A percentile compares a stretch with the other conserved stretches of the same genome.
Evolutionary conservation across 345 rosid genomes (phyloP).

Genomic region (Rhizophora mangle): DNA sequence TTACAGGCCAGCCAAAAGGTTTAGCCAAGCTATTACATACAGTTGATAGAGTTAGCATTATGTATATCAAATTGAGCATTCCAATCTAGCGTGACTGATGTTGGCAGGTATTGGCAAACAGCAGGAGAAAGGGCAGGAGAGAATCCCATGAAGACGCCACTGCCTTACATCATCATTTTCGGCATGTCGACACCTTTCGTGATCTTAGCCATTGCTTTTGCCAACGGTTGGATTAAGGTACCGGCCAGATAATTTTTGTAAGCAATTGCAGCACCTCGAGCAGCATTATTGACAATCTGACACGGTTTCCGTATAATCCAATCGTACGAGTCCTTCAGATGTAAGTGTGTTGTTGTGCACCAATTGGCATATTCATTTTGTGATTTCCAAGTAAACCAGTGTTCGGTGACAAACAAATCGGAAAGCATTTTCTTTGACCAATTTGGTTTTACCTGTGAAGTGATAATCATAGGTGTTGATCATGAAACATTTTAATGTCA

Average conservation of each 20-base stretch:
- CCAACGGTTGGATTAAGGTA: slow-evolving; percentile 92
- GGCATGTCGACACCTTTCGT: slow-evolving; percentile 94
- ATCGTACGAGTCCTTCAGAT: slow-evolving; percentile 4
- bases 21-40: too few species aligned
- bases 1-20: too few species aligned
- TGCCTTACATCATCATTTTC: slow-evolving; percentile 81
- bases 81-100: neutral
- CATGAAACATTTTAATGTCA: too few species aligned
- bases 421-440: neutral
- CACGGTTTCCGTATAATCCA: neutral
- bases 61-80: neutral
- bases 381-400: neutral
- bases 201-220: slow-evolving; percentile 87
- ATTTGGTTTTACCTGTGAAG: neutral
- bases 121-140: slow-evolving; percentile 94
- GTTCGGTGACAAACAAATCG: neutral
- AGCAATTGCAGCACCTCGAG: neutral
- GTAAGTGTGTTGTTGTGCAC: slow-evolving; percentile 12
- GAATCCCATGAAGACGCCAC: slow-evolving; percentile 90
- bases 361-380: slow-evolving; percentile 9
- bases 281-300: neutral
- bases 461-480: too few species aligned
- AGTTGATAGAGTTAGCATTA: neutral
- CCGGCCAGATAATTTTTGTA: slow-evolving; percentile 53
- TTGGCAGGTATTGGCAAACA: slow-evolving; percentile 79